Conservation (phyloP, 805 yeast genomes). For the Sugiyamaella lignohabitans region DNA sequence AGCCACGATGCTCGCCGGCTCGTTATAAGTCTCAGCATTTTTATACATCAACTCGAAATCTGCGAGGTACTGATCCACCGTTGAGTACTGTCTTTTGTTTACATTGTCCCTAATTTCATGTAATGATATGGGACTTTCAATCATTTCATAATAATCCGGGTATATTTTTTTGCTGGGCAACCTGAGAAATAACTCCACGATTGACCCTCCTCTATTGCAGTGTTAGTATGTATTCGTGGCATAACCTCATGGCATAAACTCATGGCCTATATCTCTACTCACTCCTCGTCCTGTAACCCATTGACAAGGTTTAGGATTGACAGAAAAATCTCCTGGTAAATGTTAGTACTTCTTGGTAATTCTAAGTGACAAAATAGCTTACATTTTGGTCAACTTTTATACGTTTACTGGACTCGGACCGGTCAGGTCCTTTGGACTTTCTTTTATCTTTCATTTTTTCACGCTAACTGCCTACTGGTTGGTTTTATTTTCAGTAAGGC, state of each 20-base stretch:
- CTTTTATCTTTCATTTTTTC: neutral
- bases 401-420: neutral
- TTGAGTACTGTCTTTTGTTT: slow-evolving; percentile 32
- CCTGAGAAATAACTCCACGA: slow-evolving; percentile 51
- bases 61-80: slow-evolving; percentile 38
- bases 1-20: slow-evolving; percentile 58
- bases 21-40: slow-evolving; percentile 71
- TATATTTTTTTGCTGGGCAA: slow-evolving; percentile 69
- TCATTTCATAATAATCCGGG: slow-evolving; percentile 71
- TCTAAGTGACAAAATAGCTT: neutral
- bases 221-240: neutral
- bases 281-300: neutral
- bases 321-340: neutral
- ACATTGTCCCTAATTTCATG: slow-evolving; percentile 54
- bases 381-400: neutral
- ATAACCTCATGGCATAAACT: too few relatives aligned
- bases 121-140: slow-evolving; percentile 61
- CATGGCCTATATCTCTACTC: too few relatives aligned
- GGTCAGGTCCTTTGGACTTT: neutral
- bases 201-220: slow-evolving; percentile 20
- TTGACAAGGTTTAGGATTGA: neutral
- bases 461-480: too few relatives aligned
- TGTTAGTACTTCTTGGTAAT: neutral
- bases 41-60: slow-evolving; percentile 63
- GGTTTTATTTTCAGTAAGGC: too few relatives aligned